Base-by-base conservation (phyloP, 352 stramenopile species). In the Phytophthora nicotianae region DNA sequence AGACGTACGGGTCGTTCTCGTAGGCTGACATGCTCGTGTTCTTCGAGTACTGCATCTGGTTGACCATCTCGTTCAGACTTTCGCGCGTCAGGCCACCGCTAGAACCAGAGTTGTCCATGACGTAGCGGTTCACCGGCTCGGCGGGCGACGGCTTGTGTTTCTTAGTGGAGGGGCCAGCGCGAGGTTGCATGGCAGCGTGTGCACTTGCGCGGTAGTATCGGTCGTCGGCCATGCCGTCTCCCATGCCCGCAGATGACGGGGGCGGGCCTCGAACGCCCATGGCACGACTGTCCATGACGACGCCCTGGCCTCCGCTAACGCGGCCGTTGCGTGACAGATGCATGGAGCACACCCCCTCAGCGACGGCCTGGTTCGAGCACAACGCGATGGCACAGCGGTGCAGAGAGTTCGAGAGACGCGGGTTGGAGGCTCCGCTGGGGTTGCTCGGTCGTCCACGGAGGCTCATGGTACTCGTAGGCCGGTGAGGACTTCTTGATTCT, bases 351-450 rank as follows among this genome's bases (percentile, higher is more conserved):
- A 94, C 82, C 32, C 83, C 81, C 50, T 92, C 75, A 9, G 85
- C 81, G 33, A 91, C 79, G 14, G 85, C 83, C 14, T 86, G 80
- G 62, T 92, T 86, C 8, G 85, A 86, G 74, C 85, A 94, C 16
- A 94, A 66, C 35, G 78, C 81, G 57, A 94, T 86, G 24, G 78
- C 82, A 64, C 85, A 94, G 26, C 85, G 83, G 56, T 93, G 84
- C 20, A 93, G 78, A 26, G 78, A 86, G 70, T 77, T 88, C 41
- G 66, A 69, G 40, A 75, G 40, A 35, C 68, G 67, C 14, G 52
- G 53, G 57, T 62, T 68, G 29, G 49, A 33, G 17, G 51, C 51
- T 55, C 51, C 41, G 38, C 58, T 26, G 53, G 16, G 60, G 41
- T 24, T 58, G 27, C 29, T 50, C 17, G 57, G 47, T 59, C 65